Conservation (phyloP, 2,329 filamentous ascomycete species). For the Penicillium sp. region DNA sequence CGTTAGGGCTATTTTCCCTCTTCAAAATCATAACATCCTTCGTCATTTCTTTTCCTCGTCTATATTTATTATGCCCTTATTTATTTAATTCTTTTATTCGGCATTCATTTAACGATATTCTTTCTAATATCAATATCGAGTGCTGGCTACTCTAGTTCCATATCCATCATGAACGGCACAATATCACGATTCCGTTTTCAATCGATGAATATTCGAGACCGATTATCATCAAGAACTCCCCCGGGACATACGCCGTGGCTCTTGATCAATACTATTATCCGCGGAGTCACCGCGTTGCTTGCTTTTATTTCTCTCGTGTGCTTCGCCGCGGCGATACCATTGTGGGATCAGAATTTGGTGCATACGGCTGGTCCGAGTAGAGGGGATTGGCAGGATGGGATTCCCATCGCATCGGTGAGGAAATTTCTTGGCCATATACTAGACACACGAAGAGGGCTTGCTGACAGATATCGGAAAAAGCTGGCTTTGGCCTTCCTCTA, state of each 20-base stretch:
- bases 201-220: slow-evolving; percentile 10
- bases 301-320: slow-evolving; percentile 24
- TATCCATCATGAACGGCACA: background rate
- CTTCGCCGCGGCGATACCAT: slow-evolving; percentile 24
- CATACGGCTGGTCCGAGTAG: slow-evolving; percentile 21
- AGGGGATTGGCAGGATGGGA: slow-evolving; percentile 30
- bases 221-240: background rate
- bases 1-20: background rate
- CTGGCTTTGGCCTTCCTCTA: slow-evolving; percentile 18
- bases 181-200: slow-evolving; percentile 9
- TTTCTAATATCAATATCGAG: background rate
- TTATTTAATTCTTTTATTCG: too few species aligned
- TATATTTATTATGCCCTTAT: background rate
- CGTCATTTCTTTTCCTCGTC: background rate
- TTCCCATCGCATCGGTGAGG: slow-evolving; percentile 25
- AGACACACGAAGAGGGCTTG: background rate
- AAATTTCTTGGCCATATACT: background rate
- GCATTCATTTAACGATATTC: background rate
- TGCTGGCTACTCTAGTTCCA: background rate
- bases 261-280: slow-evolving; percentile 19
- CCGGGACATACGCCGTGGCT: slow-evolving; percentile 9
- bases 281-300: slow-evolving; percentile 18
- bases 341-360: slow-evolving; percentile 26
- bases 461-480: slow-evolving; percentile 11
- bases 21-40: background rate